phyloP scores from a whole-genome alignment of 139 green algal species.

The Chlamydomonas applanata region DNA sequence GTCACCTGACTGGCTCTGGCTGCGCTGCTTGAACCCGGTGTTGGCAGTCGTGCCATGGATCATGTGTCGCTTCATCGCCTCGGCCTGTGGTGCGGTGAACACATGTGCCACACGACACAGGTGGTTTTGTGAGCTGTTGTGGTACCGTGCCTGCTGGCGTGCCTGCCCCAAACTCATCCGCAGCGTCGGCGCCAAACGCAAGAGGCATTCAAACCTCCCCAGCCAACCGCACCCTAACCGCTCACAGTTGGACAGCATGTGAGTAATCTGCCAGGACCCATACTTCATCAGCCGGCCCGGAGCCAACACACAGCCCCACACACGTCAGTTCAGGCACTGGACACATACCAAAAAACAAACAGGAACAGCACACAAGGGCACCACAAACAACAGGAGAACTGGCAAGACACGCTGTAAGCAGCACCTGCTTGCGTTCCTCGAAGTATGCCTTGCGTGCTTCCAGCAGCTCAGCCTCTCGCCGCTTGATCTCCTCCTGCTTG shows the following conservation, averaged over 20 bases:
- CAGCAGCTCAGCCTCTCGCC: constrained; percentile 45
- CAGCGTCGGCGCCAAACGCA: no score
- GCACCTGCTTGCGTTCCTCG: constrained; percentile 38
- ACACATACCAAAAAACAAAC: not conserved
- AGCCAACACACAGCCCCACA: not conserved
- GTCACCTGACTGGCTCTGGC: not conserved
- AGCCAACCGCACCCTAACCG: no score
- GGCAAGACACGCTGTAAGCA: not conserved
- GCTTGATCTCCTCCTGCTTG: constrained; percentile 34
- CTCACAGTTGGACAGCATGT: no score
- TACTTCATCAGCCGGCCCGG: not conserved
- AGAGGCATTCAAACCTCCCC: no score
- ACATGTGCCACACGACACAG: no score
- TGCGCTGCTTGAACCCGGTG: not conserved
- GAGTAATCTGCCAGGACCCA: no score
- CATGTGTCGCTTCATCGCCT: constrained; percentile 23
- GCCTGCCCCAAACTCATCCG: no score
- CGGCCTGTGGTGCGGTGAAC: no score
- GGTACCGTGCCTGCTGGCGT: no score
- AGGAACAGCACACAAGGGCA: not conserved
- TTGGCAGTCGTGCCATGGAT: constrained; percentile 13
- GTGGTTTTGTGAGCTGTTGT: no score
- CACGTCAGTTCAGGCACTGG: not conserved
- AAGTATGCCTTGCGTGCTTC: constrained; percentile 48
- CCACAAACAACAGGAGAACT: not conserved